These are phyloP conservation scores for Eustoma russellianum DNA, from an alignment of 257 asterid genomes.

Conservation along the genomic window DNA sequence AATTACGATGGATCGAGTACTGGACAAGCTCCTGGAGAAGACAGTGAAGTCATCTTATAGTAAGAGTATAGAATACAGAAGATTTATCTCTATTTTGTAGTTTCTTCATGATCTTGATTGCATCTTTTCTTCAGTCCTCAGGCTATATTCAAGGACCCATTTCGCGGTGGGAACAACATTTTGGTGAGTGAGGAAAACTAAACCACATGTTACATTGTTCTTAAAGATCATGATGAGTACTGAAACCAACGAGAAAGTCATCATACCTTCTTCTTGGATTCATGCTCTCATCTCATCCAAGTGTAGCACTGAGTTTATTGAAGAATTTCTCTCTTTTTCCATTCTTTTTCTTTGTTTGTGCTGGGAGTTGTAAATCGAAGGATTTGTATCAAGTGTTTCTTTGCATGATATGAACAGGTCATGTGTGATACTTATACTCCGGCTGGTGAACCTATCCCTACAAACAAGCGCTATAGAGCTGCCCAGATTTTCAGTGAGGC, in stretches of 20 bases:
- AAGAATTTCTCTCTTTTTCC: neutral
- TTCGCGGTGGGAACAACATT: constrained; percentile 95
- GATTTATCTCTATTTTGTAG: neutral
- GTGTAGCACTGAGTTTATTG: neutral
- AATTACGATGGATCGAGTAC: constrained; percentile 98
- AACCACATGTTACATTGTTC: neutral
- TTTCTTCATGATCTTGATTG: constrained; percentile 6
- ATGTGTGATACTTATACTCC: constrained; percentile 93
- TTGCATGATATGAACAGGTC: constrained; percentile 39
- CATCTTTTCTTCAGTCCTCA: constrained; percentile 58
- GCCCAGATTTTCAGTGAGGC: constrained; percentile 82
- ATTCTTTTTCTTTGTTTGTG: neutral
- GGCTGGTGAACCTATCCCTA: constrained; percentile 92
- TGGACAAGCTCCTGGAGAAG: constrained; percentile 98
- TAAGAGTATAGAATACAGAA: constrained; percentile 24
- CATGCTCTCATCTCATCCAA: no score
- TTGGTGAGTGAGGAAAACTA: constrained; percentile 44
- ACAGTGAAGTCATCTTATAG: constrained; percentile 98
- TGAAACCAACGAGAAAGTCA: no score
- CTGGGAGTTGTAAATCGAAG: neutral
- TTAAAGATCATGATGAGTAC: neutral
- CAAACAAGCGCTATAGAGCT: constrained; percentile 85
- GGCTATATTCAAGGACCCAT: constrained; percentile 96
- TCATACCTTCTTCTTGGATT: no score
- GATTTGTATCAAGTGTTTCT: constrained; percentile 1